Conservation (phyloP, 1,284 basidiomycete genomes). For the Apiotrichum sp. region DNA sequence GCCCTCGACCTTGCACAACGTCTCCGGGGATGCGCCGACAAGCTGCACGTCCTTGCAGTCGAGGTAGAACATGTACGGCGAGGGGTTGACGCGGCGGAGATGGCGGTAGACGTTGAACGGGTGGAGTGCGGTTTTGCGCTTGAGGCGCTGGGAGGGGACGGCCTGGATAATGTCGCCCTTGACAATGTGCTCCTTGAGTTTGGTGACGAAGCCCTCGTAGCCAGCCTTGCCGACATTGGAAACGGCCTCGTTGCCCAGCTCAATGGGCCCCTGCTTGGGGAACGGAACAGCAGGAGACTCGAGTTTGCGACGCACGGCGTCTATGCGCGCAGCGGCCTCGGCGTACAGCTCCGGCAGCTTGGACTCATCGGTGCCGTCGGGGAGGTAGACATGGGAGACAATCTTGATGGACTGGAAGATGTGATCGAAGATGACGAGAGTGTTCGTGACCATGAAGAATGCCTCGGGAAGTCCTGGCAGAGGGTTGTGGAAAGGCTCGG, state of each 20-base stretch:
- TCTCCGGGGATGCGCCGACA: conserved; percentile 96
- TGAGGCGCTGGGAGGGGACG: conserved; percentile 87
- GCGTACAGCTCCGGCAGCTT: conserved; percentile 74
- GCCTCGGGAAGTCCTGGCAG: conserved; percentile 83
- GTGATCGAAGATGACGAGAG: conserved; percentile 93
- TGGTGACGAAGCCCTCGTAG: conserved; percentile 87
- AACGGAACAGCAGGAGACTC: conserved; percentile 57
- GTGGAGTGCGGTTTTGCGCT: conserved; percentile 78
- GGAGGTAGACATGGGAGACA: conserved; percentile 89
- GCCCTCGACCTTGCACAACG: conserved; percentile 88
- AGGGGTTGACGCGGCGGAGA: conserved; percentile 89
- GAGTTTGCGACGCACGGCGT: conserved; percentile 64
- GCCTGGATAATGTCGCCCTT: conserved; percentile 99
- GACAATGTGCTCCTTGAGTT: conserved; percentile 87
- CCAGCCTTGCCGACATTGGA: conserved; percentile 93
- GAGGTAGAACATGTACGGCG: conserved; percentile 98
- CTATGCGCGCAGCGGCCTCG: conserved; percentile 70
- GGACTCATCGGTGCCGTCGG: conserved; percentile 48
- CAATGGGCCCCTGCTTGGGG: conserved; percentile 50
- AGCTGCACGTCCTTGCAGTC: conserved; percentile 89
- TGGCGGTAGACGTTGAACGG: conserved; percentile 97
- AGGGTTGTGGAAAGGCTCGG: conserved; percentile 61
- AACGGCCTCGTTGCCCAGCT: conserved; percentile 58
- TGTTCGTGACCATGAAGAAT: conserved; percentile 94
- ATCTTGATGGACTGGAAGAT: conserved; percentile 91